A percentile compares a stretch with the other conserved stretches of the same genome.
Conservation (phyloP, 164 flowering plant species). For the Protea cynaroides region DNA sequence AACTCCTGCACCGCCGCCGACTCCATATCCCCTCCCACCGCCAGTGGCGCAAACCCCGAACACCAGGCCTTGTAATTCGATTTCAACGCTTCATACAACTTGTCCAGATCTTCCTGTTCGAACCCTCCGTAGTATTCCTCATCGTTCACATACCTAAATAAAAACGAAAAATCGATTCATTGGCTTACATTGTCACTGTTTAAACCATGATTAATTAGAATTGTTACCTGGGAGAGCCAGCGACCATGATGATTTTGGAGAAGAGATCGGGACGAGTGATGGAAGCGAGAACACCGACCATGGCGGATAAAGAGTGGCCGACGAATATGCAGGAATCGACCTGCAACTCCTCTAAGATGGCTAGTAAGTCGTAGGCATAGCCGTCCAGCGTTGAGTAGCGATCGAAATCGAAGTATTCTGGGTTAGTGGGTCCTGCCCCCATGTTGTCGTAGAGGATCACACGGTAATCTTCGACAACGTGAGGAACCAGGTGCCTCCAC, state of each 20-base stretch:
- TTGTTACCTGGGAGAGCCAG: constrained; percentile 53
- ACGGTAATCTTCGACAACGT: constrained; percentile 16
- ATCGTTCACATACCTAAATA: constrained; percentile 49
- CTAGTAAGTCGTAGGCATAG: constrained; percentile 26
- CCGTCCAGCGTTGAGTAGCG: constrained; percentile 32
- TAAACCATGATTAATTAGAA: too few relatives aligned
- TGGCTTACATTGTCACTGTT: too few relatives aligned
- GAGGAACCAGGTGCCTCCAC: constrained; percentile 27
- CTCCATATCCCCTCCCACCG: constrained; percentile 24
- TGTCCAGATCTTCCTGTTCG: constrained; percentile 53
- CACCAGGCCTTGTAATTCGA: constrained; percentile 65
- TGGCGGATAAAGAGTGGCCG: constrained; percentile 64
- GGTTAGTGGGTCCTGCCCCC: constrained; percentile 36
- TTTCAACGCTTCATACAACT: constrained; percentile 51
- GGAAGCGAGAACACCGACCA: constrained; percentile 57
- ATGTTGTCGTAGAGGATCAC: constrained; percentile 32
- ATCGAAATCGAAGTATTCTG: constrained; percentile 35
- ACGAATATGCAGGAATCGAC: constrained; percentile 48
- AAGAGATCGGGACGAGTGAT: constrained; percentile 68
- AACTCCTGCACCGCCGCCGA: constrained; percentile 25
- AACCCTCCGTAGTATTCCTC: constrained; percentile 66
- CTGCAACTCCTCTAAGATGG: constrained; percentile 36
- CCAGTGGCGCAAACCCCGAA: constrained; percentile 57
- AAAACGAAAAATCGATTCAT: too few relatives aligned
- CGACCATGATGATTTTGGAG: constrained; percentile 46